Evolutionary conservation across 75 land plant genomes (phyloP).

Genomic region (Adiantum capillusveneris): DNA sequence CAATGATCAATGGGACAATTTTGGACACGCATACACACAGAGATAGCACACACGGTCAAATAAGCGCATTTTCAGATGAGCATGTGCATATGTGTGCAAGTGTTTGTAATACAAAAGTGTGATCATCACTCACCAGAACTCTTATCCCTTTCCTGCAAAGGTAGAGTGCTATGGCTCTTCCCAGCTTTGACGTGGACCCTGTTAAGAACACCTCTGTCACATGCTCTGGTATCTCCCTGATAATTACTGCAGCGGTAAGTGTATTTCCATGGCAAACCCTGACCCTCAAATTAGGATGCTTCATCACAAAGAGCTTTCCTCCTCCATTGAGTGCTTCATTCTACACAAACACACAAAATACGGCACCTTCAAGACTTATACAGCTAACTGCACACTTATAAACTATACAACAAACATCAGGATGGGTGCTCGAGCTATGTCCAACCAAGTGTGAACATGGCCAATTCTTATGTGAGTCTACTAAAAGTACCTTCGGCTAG

Average conservation of each 20-base stretch:
- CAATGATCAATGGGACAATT: too few species aligned
- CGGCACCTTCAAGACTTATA: too few species aligned
- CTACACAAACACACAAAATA: too few species aligned
- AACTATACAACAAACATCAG: too few species aligned
- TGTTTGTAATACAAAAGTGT: too few species aligned
- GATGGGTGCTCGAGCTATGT: too few species aligned
- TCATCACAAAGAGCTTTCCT: constrained; percentile 69
- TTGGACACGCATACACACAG: too few species aligned
- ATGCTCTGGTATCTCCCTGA: constrained; percentile 59
- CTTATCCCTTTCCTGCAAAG: constrained; percentile 52
- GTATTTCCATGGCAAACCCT: constrained; percentile 96
- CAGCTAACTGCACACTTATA: not conserved
- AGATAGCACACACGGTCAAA: too few species aligned
- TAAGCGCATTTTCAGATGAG: not conserved
- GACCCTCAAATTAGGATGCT: constrained; percentile 67
- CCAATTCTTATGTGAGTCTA: too few species aligned
- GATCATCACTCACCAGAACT: constrained; percentile 67
- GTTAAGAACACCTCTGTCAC: constrained; percentile 81
- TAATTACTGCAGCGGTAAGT: constrained; percentile 76
- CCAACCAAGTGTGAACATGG: too few species aligned
- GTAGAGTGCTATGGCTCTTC: constrained; percentile 87
- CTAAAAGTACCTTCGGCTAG: too few species aligned
- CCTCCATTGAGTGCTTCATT: constrained; percentile 91
- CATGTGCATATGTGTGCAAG: too few species aligned
- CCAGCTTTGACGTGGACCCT: constrained; percentile 94